phyloP scores from a whole-genome alignment of 129 eudicot genomes.

The Artemisia argyi region DNA sequence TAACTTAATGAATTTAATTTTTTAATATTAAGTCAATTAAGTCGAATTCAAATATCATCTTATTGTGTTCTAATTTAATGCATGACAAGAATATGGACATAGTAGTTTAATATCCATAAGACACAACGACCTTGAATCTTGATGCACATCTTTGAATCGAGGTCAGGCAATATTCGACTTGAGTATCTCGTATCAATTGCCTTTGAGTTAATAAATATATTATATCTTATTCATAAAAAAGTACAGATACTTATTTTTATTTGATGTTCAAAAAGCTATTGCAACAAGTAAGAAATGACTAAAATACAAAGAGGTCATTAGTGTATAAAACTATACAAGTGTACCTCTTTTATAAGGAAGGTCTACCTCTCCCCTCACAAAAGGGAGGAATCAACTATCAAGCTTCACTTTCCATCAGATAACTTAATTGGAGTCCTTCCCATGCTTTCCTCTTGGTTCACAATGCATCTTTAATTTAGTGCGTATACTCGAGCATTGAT shows the following conservation, averaged over 20 bases:
- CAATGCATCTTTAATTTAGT: conserved; percentile 15
- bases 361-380: conserved; percentile 19
- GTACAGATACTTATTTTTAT: not conserved
- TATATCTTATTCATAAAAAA: too few species aligned
- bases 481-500: not conserved
- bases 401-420: conserved; percentile 34
- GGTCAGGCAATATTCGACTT: too few species aligned
- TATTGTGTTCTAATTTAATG: too few species aligned
- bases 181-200: too few species aligned
- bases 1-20: too few species aligned
- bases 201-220: too few species aligned
- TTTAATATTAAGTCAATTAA: too few species aligned
- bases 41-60: too few species aligned
- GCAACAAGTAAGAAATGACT: not conserved
- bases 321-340: conserved; percentile 13
- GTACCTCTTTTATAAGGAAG: conserved; percentile 7
- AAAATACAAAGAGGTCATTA: conserved; percentile 1
- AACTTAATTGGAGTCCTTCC: conserved; percentile 26
- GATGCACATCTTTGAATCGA: too few species aligned
- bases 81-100: too few species aligned
- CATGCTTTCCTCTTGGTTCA: conserved; percentile 27
- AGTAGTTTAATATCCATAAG: too few species aligned
- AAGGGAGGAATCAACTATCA: conserved; percentile 28
- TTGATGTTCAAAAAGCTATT: not conserved
- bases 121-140: too few species aligned